These are phyloP conservation scores for Lomentospora prolificans DNA, from an alignment of 2,329 filamentous ascomycete genomes.

Conservation along the genomic window DNA sequence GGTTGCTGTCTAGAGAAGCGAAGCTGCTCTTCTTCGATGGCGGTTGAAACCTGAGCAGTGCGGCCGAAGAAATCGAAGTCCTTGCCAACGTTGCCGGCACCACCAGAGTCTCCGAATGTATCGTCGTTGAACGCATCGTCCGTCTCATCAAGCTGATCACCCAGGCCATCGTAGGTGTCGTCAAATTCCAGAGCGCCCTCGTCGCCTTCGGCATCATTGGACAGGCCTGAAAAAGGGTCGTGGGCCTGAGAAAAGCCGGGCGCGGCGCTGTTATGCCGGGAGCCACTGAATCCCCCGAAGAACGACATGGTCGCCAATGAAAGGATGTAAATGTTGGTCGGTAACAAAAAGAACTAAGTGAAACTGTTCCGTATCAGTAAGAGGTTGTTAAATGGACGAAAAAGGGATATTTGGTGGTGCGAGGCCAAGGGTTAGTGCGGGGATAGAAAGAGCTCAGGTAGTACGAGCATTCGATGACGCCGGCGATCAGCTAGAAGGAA, in stretches of 20 bases:
- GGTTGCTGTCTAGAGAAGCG: conserved; percentile 70
- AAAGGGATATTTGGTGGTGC: neutral
- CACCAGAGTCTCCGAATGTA: conserved; percentile 57
- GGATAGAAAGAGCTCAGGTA: neutral
- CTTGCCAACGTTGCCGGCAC: conserved; percentile 56
- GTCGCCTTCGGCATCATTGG: conserved; percentile 50
- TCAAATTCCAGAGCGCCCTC: conserved; percentile 68
- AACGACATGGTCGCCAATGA: conserved; percentile 61
- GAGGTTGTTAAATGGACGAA: neutral
- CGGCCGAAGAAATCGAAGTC: conserved; percentile 97
- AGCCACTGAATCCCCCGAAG: conserved; percentile 70
- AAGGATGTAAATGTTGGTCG: conserved; percentile 5
- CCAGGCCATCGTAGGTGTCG: conserved; percentile 92
- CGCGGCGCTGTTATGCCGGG: conserved; percentile 56
- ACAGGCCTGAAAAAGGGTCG: conserved; percentile 82
- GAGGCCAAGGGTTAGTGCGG: neutral
- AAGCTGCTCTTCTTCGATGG: conserved; percentile 83
- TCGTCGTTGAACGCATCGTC: conserved; percentile 96
- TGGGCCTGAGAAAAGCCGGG: conserved; percentile 74
- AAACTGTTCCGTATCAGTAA: neutral
- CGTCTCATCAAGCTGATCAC: conserved; percentile 80
- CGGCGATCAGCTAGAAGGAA: too few relatives aligned
- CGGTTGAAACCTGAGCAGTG: conserved; percentile 77
- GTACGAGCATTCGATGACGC: too few relatives aligned
- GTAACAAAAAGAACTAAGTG: conserved; percentile 7